Conservation (phyloP, 2,329 filamentous ascomycete genomes). For the Ophiostoma angusticollis region DNA sequence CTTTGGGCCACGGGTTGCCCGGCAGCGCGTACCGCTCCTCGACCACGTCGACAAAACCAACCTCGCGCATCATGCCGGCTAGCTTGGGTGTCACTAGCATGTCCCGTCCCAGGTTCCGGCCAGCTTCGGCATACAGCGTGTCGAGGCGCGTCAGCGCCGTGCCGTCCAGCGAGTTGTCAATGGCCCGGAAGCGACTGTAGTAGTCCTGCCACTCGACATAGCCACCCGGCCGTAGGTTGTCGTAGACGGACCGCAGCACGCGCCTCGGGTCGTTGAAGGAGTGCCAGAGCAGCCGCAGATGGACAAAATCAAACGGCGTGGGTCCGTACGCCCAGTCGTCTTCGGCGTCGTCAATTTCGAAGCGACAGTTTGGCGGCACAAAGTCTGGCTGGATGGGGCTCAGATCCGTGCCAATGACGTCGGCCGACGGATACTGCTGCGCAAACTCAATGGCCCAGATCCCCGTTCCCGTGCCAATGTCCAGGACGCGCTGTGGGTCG, state of each 20-base stretch:
- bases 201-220: constrained; percentile 26
- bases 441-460: constrained; percentile 13
- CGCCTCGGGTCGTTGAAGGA: constrained; percentile 10
- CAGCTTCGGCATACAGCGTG: constrained; percentile 17
- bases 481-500: constrained; percentile 13
- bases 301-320: constrained; percentile 44
- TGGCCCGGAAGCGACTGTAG: constrained; percentile 20
- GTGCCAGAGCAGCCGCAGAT: constrained; percentile 28
- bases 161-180: constrained; percentile 21
- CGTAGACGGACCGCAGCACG: constrained; percentile 19
- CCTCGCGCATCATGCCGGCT: constrained; percentile 17
- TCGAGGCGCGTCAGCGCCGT: constrained; percentile 22
- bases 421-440: constrained; percentile 27
- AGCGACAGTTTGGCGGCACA: constrained; percentile 49
- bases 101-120: constrained; percentile 21
- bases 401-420: constrained; percentile 34
- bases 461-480: constrained; percentile 12
- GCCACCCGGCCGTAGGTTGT: constrained; percentile 22
- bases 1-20: constrained; percentile 20
- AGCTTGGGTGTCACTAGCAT: constrained; percentile 19
- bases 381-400: constrained; percentile 38
- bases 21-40: constrained; percentile 18
- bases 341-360: constrained; percentile 51
- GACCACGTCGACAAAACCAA: constrained; percentile 20
- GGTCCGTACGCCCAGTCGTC: constrained; percentile 32